Base-by-base conservation (phyloP, 345 rosid species). In the Gossypium arboreum region DNA sequence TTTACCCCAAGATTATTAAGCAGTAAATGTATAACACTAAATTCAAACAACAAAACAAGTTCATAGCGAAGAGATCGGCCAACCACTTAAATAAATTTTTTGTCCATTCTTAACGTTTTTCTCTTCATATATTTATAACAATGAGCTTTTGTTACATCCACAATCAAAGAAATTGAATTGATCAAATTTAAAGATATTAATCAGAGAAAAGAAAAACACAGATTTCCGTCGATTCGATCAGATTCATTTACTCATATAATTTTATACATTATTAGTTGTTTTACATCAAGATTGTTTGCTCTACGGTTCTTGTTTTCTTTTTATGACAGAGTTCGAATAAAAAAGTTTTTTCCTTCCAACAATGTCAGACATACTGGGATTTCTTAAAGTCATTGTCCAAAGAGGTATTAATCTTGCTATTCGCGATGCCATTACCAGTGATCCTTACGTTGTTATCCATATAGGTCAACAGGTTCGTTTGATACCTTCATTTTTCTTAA, bases 371-470 rank as follows among this genome's bases (percentile, higher is more conserved):
- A 0, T 63, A 1, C 47, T 64, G 3, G 89, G 92, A 27, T 85
- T 86, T 75, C 73, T 88, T 16, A 84, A 78, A 54, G 59, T 88
- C 59, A 63, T 75, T 61, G 86, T 88, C 68, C 74, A 58, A 73
- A 81, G 43, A 79, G 92, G 92, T 48, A 75, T 71, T 70, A 81
- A 86, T 77, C 87, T 88, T n/a, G 85, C 81, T 55, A 73, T 71
- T 25, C 72, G 90, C 6, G 89, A 88, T 72, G 0, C 86, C 69
- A 6, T 18, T 20, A 84, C 75, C 82, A 86, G 90, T 71, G 89
- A 88, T 51, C 90, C 92, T 81, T 86, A 82, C 60, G 88, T 85
- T 16, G 77, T 80, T 75, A 10, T 88, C 68, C 74, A 84, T 74
- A 75, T 79, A 79, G 91, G 83, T 4, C 24, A 73, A 9, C 88